Evolutionary conservation across 1,284 basidiomycete species (phyloP).

Genomic region (Hortiboletus rubellus): DNA sequence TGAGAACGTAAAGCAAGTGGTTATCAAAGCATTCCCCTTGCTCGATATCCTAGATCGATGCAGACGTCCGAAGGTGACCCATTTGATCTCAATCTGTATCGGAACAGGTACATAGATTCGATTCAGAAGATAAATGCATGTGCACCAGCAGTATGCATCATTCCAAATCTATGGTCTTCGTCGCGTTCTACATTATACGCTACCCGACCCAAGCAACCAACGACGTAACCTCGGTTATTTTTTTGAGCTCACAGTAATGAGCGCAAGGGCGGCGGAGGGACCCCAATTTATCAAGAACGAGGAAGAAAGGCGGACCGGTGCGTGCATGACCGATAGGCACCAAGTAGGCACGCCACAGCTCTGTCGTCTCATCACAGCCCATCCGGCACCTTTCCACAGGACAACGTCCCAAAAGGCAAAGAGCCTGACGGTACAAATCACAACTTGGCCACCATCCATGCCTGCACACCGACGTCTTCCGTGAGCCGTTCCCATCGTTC

Average conservation of each 20-base stretch:
- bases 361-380: neutral
- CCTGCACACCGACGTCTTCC: conserved; percentile 16
- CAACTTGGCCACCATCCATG: conserved; percentile 34
- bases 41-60: too few relatives aligned
- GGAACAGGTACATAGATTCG: too few relatives aligned
- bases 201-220: too few relatives aligned
- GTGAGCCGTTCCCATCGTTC: conserved; percentile 16
- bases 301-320: neutral
- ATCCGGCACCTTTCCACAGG: neutral
- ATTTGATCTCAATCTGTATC: too few relatives aligned
- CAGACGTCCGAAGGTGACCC: too few relatives aligned
- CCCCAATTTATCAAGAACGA: neutral
- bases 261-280: neutral
- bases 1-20: too few relatives aligned
- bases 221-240: too few relatives aligned
- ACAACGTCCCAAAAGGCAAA: neutral
- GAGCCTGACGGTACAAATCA: neutral
- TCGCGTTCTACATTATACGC: too few relatives aligned
- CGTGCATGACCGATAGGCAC: neutral
- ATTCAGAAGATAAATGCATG: too few relatives aligned
- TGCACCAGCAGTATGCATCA: too few relatives aligned
- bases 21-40: too few relatives aligned
- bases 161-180: too few relatives aligned
- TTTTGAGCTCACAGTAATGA: neutral
- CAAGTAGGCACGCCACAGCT: neutral